Evolutionary conservation across 164 flowering plant species (phyloP).

Genomic region (Litsea cubeba): DNA sequence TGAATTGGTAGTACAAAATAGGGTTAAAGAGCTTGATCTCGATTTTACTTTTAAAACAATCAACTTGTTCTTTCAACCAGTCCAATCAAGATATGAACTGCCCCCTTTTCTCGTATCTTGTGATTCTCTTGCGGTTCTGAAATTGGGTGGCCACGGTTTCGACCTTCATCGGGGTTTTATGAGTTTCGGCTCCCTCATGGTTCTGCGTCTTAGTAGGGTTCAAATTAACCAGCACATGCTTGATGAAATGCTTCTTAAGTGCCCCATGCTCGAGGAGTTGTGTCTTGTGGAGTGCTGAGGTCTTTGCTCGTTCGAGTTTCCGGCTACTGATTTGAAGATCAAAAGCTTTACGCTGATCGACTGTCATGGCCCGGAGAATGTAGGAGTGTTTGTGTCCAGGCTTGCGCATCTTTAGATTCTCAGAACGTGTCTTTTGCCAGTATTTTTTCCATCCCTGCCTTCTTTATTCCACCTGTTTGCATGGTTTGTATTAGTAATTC

Average conservation of each 20-base stretch:
- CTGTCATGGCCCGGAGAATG: background rate
- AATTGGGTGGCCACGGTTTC: background rate
- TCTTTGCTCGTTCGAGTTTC: background rate
- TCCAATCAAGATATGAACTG: background rate
- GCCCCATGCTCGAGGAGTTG: constrained; percentile 2
- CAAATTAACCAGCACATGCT: background rate
- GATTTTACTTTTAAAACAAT: background rate
- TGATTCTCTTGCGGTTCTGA: background rate
- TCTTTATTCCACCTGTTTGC: no score
- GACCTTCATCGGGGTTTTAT: background rate
- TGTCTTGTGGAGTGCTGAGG: background rate
- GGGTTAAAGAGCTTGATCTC: constrained; percentile 7
- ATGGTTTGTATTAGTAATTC: no score
- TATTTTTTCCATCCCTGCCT: no score
- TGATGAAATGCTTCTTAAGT: background rate
- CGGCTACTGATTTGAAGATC: background rate
- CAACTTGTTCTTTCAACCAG: no score
- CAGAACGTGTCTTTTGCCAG: no score
- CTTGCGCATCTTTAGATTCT: background rate
- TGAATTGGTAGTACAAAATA: background rate
- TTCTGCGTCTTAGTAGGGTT: background rate
- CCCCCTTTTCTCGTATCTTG: background rate
- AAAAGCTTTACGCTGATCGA: background rate
- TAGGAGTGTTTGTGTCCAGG: background rate
- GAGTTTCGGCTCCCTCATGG: constrained; percentile 1